Conservation (phyloP, 768 basidiomycete genomes). For the Amanita polypyramis region DNA sequence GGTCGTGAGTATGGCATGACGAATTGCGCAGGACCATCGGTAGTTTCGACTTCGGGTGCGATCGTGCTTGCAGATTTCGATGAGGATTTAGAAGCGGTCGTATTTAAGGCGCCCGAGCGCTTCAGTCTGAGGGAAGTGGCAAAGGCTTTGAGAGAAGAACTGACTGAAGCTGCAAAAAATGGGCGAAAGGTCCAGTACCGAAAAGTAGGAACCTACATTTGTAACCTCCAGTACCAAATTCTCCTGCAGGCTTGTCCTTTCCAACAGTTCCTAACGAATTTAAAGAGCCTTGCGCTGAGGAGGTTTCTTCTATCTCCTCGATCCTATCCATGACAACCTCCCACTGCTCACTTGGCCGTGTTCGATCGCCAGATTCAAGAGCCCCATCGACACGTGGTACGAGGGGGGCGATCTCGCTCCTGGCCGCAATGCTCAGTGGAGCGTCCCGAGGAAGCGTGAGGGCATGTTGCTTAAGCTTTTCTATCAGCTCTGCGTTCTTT, state of each 20-base stretch:
- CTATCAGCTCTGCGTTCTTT: slow-evolving; percentile 68
- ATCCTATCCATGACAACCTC: slow-evolving; percentile 82
- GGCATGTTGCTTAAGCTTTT: slow-evolving; percentile 59
- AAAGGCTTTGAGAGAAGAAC: slow-evolving; percentile 66
- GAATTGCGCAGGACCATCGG: slow-evolving; percentile 28
- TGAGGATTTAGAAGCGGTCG: slow-evolving; percentile 7
- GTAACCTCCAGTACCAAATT: slow-evolving; percentile 53
- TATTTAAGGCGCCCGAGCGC: slow-evolving; percentile 29
- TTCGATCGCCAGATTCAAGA: slow-evolving; percentile 8
- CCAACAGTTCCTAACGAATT: slow-evolving; percentile 32
- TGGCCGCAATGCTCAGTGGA: slow-evolving; percentile 43
- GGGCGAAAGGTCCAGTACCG: slow-evolving; percentile 4
- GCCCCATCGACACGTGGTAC: slow-evolving; percentile 18
- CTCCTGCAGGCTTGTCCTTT: slow-evolving; percentile 31
- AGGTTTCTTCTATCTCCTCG: slow-evolving; percentile 51
- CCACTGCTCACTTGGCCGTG: slow-evolving; percentile 74
- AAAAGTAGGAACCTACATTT: slow-evolving; percentile 35
- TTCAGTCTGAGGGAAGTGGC: slow-evolving; percentile 71
- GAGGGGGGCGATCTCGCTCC: slow-evolving; percentile 31
- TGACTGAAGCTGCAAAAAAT: slow-evolving; percentile 33
- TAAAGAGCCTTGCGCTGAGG: slow-evolving; percentile 34
- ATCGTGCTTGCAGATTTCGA: slow-evolving; percentile 10
- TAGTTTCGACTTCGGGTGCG: slow-evolving; percentile 2
- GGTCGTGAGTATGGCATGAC: slow-evolving; percentile 16
- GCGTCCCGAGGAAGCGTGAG: slow-evolving; percentile 46